These are phyloP conservation scores for Cryptosporidium tyzzeri DNA, from an alignment of 169 alveolate genomes.

Conservation along the genomic window DNA sequence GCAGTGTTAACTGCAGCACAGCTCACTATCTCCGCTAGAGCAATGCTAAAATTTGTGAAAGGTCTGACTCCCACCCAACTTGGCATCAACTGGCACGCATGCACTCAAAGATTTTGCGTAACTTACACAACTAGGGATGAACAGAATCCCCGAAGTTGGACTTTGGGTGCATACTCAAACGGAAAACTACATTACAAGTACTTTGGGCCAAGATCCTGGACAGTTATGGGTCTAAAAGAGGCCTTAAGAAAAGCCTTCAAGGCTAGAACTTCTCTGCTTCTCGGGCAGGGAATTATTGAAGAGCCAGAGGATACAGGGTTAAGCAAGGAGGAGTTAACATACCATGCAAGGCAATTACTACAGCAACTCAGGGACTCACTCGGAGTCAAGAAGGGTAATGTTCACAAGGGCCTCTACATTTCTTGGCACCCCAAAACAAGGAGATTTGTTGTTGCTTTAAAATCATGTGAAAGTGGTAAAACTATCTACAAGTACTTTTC, in stretches of 20 bases:
- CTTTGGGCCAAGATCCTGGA: slow-evolving; percentile 76
- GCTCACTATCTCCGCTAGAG: slow-evolving; percentile 71
- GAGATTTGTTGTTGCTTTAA: slow-evolving; percentile 70
- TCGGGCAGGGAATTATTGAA: slow-evolving; percentile 74
- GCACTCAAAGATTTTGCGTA: slow-evolving; percentile 73
- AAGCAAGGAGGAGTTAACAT: slow-evolving; percentile 70
- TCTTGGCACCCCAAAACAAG: slow-evolving; percentile 76
- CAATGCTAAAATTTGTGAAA: slow-evolving; percentile 70
- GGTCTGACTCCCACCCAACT: slow-evolving; percentile 66
- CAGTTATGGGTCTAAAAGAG: slow-evolving; percentile 67
- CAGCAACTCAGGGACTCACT: slow-evolving; percentile 71
- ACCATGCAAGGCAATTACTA: slow-evolving; percentile 66
- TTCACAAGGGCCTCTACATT: slow-evolving; percentile 70
- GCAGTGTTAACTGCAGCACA: slow-evolving; percentile 67
- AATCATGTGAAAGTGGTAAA: slow-evolving; percentile 74
- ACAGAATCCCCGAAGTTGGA: slow-evolving; percentile 73
- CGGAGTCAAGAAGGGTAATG: slow-evolving; percentile 73
- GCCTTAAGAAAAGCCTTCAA: slow-evolving; percentile 69
- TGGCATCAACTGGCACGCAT: slow-evolving; percentile 72
- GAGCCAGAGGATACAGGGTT: slow-evolving; percentile 75
- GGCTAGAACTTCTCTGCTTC: slow-evolving; percentile 66
- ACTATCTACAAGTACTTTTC: slow-evolving; percentile 72
- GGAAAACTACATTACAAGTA: slow-evolving; percentile 71
- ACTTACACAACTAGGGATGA: slow-evolving; percentile 74
- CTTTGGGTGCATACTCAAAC: slow-evolving; percentile 72